Evolutionary conservation across 73 alveolate genomes (phyloP).

Genomic region (Tetrahymena elliotti): DNA sequence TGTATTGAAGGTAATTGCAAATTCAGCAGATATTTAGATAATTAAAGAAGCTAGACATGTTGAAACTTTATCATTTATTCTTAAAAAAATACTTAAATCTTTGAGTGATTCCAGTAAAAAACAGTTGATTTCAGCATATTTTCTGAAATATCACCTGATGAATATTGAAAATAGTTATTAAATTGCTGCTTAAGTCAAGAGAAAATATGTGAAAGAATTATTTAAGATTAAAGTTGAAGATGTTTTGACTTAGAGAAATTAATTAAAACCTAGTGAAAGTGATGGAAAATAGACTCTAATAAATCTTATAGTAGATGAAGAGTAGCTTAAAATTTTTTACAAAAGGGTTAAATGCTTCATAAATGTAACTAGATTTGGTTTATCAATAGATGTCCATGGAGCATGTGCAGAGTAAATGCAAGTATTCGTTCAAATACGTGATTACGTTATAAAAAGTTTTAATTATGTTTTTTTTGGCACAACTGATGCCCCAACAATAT

Average conservation of each 20-base stretch:
- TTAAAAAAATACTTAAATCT: not conserved
- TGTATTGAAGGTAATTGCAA: not conserved
- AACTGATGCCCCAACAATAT: not conserved
- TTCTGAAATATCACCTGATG: not conserved
- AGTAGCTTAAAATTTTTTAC: not conserved
- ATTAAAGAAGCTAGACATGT: not conserved
- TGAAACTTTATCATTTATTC: not conserved
- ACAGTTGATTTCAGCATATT: not conserved
- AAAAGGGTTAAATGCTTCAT: not conserved
- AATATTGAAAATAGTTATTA: not conserved
- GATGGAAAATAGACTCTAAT: not conserved
- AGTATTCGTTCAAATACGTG: not conserved
- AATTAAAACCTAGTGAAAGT: not conserved
- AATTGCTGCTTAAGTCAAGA: not conserved
- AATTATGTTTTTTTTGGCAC: not conserved
- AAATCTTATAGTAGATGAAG: not conserved
- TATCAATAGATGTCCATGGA: not conserved
- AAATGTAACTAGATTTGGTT: not conserved
- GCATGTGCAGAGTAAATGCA: not conserved
- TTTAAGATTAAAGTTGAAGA: not conserved
- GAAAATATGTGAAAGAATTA: not conserved
- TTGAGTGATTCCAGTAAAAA: not conserved
- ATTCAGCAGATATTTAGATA: not conserved
- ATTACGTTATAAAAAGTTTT: not conserved
- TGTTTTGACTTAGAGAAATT: not conserved